Base-by-base conservation (phyloP, 2,329 filamentous ascomycete species). In the Neonectria hederae region DNA sequence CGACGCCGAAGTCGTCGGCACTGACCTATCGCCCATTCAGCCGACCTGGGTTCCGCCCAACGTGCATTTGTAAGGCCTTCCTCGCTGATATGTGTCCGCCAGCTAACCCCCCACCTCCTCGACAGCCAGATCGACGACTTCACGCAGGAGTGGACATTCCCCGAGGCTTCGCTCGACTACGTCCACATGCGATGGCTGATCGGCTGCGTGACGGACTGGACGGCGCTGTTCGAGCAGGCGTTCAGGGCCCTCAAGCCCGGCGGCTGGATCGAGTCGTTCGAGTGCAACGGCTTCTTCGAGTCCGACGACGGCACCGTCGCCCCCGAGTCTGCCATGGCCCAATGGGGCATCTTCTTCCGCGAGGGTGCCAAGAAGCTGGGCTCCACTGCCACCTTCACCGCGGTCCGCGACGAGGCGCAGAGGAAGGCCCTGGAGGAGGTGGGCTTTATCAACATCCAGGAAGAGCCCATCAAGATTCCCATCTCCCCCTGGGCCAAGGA, bases 141-240 rank as follows among this genome's bases (percentile, higher is more conserved):
- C 38, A 84, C 84, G 68, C 79, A 70, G n/a, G 76, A 78, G 1
- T 83, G 81, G 80, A 88, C 79, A 75, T 87, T 79, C 54, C 78
- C 82, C 7, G 75, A 79, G 0, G 74, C 84, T 48, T 79, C 82
- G 51, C 87, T 89, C 72, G 87, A 90, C 76, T 88, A 84, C 70
- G 85, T 91, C 63, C 88, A 90, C 74, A 84, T 85, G 14, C 83
- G 85, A 38, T 82, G 86, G 72, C 79, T 90, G 65, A 78, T 84
- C 2, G 88, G 88, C 30, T 82, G 83, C 42, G 83, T 89, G 63
- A 77, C 80, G 1, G 86, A 88, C 66, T 89, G 87, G 76, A 80
- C 82, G 40, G 78, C 81, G 22, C 72, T 89, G 5, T 82, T 88
- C 60, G 76, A 84, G 53, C 83, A 83, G 59, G 74, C 83, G 5